A percentile compares a stretch with the other conserved stretches of the same genome.
These are phyloP conservation scores for Sclerospora graminicola DNA, from an alignment of 352 stramenopile genomes.

Conservation along the genomic window DNA sequence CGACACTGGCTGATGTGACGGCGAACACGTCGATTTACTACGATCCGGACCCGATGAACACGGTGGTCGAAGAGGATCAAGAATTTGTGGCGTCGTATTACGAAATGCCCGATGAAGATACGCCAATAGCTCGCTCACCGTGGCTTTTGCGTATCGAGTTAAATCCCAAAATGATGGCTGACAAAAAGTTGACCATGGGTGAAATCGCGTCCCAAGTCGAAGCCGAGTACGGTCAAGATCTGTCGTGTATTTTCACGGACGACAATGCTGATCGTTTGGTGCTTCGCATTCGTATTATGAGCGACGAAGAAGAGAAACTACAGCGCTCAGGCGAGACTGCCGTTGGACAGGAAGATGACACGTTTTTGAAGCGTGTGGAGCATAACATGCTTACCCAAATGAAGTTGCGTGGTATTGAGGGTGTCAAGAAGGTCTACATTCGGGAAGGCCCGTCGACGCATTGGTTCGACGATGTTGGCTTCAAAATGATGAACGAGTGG, in stretches of 20 bases:
- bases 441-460: conserved; percentile 90
- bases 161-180: conserved; percentile 95
- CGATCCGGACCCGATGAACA: conserved; percentile 96
- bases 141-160: conserved; percentile 99
- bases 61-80: conserved; percentile 93
- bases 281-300: conserved; percentile 96
- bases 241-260: conserved; percentile 96
- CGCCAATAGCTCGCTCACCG: conserved; percentile 88
- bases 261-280: conserved; percentile 97
- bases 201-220: conserved; percentile 94
- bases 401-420: conserved; percentile 93
- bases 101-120: conserved; percentile 95
- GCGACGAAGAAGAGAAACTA: conserved; percentile 87
- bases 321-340: conserved; percentile 73
- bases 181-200: conserved; percentile 96
- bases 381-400: conserved; percentile 96
- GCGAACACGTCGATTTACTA: conserved; percentile 98
- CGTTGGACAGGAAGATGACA: conserved; percentile 88
- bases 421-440: conserved; percentile 99
- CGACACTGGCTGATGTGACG: conserved; percentile 93
- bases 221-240: conserved; percentile 90
- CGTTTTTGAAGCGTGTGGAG: conserved; percentile 96
- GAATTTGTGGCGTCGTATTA: conserved; percentile 98
- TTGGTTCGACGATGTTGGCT: conserved; percentile 93
- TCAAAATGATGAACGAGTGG: conserved; percentile 94